Conservation (phyloP, 306 rosid species). For the Castanea sativa region DNA sequence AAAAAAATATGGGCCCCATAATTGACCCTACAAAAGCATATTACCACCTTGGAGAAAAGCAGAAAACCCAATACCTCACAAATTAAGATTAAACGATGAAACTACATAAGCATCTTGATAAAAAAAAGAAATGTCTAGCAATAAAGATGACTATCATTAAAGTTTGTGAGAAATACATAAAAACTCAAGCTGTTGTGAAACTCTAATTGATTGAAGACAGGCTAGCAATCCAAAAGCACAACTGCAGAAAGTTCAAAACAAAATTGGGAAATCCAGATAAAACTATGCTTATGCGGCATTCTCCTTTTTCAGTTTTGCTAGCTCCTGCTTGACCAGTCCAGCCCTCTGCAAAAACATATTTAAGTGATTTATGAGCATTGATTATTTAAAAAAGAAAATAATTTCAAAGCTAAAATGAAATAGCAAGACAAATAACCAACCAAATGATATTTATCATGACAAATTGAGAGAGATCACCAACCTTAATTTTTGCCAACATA, state of each 20-base stretch:
- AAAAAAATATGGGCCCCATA: not conserved
- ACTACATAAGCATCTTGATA: not conserved
- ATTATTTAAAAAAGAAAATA: not conserved
- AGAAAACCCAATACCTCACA: not conserved
- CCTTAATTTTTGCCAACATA: constrained; percentile 97
- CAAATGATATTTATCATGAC: not conserved
- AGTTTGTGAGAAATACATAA: not conserved
- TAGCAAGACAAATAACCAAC: not conserved
- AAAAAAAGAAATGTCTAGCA: not conserved
- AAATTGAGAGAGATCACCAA: not conserved
- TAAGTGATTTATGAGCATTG: not conserved
- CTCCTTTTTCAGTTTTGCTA: constrained; percentile 70
- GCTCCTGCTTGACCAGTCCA: constrained; percentile 78
- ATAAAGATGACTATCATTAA: not conserved
- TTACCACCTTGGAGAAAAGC: not conserved
- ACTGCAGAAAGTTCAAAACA: constrained; percentile 27
- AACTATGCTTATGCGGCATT: constrained; percentile 36
- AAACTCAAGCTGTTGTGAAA: constrained; percentile 3
- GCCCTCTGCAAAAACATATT: constrained; percentile 61
- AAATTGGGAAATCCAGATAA: constrained; percentile 28
- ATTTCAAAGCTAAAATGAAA: not conserved
- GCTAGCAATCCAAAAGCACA: constrained; percentile 16
- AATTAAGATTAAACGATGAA: not conserved
- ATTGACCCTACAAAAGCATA: not conserved
- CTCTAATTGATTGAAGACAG: constrained; percentile 4